Evolutionary conservation across 352 stramenopile genomes (phyloP), one percentile per base, ranked within the genome.

Genomic region (Globisporangium splendens): DNA sequence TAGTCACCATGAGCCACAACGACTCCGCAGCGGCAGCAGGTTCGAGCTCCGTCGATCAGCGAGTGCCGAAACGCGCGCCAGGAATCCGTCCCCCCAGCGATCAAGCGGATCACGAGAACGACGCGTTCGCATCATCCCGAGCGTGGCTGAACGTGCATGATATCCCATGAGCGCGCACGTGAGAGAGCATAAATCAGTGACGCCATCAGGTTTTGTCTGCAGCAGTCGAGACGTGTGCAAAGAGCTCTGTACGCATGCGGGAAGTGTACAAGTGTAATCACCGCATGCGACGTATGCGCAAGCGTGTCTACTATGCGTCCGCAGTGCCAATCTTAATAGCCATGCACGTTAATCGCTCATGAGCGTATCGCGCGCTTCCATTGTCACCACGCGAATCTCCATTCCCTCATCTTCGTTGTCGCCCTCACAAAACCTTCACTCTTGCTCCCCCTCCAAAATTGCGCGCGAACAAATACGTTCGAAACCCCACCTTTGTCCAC

Each of bases 61-160:
- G 24, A 33, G 5, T 14, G 6, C 11, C n/a, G 31, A 63, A 63
- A 50, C 50, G 42, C n/a, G 33, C 49, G 20, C 57, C 57, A 18
- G 31, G 49, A 11, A 57, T 57, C 18, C 39, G 28, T 15, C 57
- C 49, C 7, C 57, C 38, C 56, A 38, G 22, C 8, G 47, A 62
- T 3, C 47, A 56, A 18, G 38, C 31, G 11, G 33, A 56, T 24
- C n/a, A 31, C n/a, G 21, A 41, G 28, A 39, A 3, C 12, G 49
- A 57, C 2, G 41, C 50, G 18, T 35, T n/a, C 1, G 33, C 50
- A 7, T 28, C 24, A 13, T 50, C 22, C 5, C 56, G 56, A n/a
- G 56, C 39, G 28, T 24, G 28, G 21, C 18, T 57, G n/a, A 57
- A 53, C 43, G 50, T 22, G 24, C 46, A 28, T 14, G 28, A 52